Conservation (phyloP, 192 early-diverging fungal species). For the Rhizoclosmatium sp. region DNA sequence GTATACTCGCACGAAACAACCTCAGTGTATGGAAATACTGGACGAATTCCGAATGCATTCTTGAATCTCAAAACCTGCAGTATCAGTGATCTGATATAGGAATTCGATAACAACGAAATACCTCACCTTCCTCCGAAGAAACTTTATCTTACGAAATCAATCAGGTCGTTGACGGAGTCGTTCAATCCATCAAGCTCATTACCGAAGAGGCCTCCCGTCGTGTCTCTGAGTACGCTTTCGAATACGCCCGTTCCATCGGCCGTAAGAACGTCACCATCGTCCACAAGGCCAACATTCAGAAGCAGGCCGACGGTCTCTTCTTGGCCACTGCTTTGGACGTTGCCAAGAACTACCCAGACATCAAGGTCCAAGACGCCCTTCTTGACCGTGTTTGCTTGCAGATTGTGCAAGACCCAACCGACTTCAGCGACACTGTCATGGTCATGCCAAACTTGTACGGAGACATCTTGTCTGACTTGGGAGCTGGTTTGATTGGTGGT, state of each 20-base stretch:
- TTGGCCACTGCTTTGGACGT: slow-evolving; percentile 91
- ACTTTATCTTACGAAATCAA: background rate
- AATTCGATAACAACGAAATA: too few relatives aligned
- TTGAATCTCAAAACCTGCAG: background rate
- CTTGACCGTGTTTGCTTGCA: slow-evolving; percentile 95
- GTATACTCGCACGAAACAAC: background rate
- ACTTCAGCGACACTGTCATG: slow-evolving; percentile 94
- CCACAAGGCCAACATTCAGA: slow-evolving; percentile 92
- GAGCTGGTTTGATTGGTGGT: slow-evolving; percentile 97
- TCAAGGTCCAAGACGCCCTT: slow-evolving; percentile 89
- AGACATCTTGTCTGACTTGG: slow-evolving; percentile 98
- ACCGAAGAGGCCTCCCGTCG: slow-evolving; percentile 94
- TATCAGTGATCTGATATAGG: too few relatives aligned
- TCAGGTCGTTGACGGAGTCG: slow-evolving; percentile 91
- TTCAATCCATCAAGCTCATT: slow-evolving; percentile 99
- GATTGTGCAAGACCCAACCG: slow-evolving; percentile 93
- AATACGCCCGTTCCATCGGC: slow-evolving; percentile 87
- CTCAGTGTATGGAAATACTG: background rate
- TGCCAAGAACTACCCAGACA: slow-evolving; percentile 88
- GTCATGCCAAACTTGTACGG: slow-evolving; percentile 99
- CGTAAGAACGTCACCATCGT: slow-evolving; percentile 94
- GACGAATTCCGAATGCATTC: slow-evolving; percentile 24
- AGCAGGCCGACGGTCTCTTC: slow-evolving; percentile 97
- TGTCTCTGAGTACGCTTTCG: slow-evolving; percentile 93
- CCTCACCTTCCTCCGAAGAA: too few relatives aligned